A percentile compares a stretch with the other conserved stretches of the same genome.
Conservation (phyloP, 208 protist genomes). For the Crithidia mellificae region DNA sequence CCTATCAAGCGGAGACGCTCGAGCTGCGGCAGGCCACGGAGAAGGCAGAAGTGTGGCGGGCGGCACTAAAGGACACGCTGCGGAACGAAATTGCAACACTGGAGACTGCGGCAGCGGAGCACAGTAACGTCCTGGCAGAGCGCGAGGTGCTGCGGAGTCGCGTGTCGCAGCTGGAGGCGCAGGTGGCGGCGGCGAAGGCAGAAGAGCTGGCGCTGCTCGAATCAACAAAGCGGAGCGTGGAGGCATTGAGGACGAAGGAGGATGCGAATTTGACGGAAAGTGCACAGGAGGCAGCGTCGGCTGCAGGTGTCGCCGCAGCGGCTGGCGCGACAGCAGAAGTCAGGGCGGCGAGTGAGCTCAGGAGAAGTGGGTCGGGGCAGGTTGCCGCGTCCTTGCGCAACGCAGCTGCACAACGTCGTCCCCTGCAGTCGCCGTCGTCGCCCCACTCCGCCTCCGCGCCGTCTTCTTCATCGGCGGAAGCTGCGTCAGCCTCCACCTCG, state of each 20-base stretch:
- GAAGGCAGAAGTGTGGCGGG: constrained; percentile 17
- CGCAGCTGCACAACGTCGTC: not conserved
- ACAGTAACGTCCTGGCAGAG: constrained; percentile 3
- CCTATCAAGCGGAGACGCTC: constrained; percentile 14
- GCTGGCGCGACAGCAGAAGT: too few species aligned
- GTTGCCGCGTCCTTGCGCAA: too few species aligned
- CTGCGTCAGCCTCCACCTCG: not conserved
- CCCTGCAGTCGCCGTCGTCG: not conserved
- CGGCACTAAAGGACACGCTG: constrained; percentile 12
- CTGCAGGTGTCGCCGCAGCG: not conserved
- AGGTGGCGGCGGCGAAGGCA: constrained; percentile 24
- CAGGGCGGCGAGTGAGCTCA: not conserved
- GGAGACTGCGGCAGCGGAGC: constrained; percentile 21
- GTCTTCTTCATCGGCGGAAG: not conserved
- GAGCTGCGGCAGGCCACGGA: constrained; percentile 23
- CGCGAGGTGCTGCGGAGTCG: constrained; percentile 23
- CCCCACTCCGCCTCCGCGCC: not conserved
- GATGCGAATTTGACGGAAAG: too few species aligned
- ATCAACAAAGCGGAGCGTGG: not conserved
- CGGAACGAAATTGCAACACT: constrained; percentile 21
- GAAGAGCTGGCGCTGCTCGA: constrained; percentile 14
- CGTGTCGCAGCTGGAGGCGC: constrained; percentile 27
- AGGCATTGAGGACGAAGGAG: too few species aligned
- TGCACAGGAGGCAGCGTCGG: not conserved
- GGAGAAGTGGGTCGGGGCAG: not conserved